phyloP scores from a whole-genome alignment of 495 filamentous ascomycete genomes.

The Talaromyces thailandensis region DNA sequence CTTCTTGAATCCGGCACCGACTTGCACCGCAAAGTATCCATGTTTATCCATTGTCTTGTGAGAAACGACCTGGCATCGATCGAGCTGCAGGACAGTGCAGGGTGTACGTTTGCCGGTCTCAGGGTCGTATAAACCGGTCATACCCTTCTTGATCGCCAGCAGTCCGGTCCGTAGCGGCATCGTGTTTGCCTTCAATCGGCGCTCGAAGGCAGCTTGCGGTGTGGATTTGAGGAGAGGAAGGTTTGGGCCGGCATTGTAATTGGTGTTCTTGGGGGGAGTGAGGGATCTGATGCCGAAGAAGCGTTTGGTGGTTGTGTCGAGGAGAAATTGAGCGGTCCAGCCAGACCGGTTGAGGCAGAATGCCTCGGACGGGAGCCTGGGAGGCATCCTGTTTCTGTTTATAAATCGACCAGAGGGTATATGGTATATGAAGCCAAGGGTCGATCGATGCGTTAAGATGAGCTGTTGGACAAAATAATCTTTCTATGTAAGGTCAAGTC shows the following conservation, averaged over 20 bases:
- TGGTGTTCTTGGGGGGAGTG: slow-evolving; percentile 35
- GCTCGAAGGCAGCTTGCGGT: slow-evolving; percentile 68
- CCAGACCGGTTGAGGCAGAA: slow-evolving; percentile 1
- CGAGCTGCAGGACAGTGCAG: slow-evolving; percentile 90
- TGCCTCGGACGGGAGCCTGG: slow-evolving; percentile 1
- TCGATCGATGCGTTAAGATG: background rate
- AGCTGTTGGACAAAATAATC: background rate
- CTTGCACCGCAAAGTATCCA: slow-evolving; percentile 88
- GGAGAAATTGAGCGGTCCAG: slow-evolving; percentile 1
- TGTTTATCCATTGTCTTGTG: slow-evolving; percentile 73
- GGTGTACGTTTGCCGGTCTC: slow-evolving; percentile 67
- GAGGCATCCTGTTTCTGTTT: slow-evolving; percentile 4
- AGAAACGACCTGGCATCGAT: slow-evolving; percentile 78
- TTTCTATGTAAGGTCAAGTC: background rate
- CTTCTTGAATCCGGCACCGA: slow-evolving; percentile 72
- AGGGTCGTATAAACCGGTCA: slow-evolving; percentile 80
- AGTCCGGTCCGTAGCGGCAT: slow-evolving; percentile 75
- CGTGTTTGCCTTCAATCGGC: slow-evolving; percentile 63
- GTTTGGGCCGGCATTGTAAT: slow-evolving; percentile 34
- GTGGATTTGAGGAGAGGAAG: slow-evolving; percentile 57
- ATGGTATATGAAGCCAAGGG: background rate
- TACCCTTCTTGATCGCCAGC: slow-evolving; percentile 84
- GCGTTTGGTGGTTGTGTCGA: slow-evolving; percentile 15
- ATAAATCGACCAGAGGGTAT: background rate
- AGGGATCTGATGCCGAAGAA: slow-evolving; percentile 42